A percentile compares a stretch with the other conserved stretches of the same genome.
These are phyloP conservation scores for Volutella citrinella DNA, from an alignment of 2,329 filamentous ascomycete genomes.

Conservation along the genomic window DNA sequence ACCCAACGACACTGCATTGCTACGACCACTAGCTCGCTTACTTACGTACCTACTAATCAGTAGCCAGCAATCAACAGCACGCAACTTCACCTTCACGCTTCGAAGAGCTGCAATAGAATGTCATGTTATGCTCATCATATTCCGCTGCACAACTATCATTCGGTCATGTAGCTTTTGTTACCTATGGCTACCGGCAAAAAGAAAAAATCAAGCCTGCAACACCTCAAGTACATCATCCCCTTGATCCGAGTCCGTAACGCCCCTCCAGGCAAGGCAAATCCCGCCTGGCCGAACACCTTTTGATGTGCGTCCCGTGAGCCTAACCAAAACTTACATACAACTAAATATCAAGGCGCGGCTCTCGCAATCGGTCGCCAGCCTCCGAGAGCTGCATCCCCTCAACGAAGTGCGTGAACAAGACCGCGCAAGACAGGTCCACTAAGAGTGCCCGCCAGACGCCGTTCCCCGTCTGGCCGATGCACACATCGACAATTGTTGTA, in stretches of 20 bases:
- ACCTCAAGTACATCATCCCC: constrained; percentile 26
- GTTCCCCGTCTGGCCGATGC: constrained; percentile 17
- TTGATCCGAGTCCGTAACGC: constrained; percentile 21
- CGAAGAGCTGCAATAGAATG: too few species aligned
- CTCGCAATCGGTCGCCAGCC: constrained; percentile 8
- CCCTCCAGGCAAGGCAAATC: constrained; percentile 24
- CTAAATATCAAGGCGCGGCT: constrained; percentile 16
- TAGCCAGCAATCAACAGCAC: too few species aligned
- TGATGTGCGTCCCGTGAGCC: constrained; percentile 38
- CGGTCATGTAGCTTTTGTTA: constrained; percentile 28
- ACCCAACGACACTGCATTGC: too few species aligned
- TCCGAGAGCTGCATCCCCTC: constrained; percentile 8
- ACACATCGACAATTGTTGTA: constrained; percentile 28
- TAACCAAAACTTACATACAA: constrained; percentile 40
- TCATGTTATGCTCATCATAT: constrained; percentile 17
- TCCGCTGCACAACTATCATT: constrained; percentile 19
- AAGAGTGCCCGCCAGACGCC: constrained; percentile 19
- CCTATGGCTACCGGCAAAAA: constrained; percentile 23
- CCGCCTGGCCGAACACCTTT: constrained; percentile 42
- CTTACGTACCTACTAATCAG: too few species aligned
- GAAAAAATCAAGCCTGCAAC: constrained; percentile 21
- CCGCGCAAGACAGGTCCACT: constrained; percentile 6
- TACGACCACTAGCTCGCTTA: too few species aligned
- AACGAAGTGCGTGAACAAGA: constrained; percentile 14
- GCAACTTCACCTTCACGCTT: too few species aligned